Conservation (phyloP, 1,139 yeast genomes). For the Yamadazyma aaseri region DNA sequence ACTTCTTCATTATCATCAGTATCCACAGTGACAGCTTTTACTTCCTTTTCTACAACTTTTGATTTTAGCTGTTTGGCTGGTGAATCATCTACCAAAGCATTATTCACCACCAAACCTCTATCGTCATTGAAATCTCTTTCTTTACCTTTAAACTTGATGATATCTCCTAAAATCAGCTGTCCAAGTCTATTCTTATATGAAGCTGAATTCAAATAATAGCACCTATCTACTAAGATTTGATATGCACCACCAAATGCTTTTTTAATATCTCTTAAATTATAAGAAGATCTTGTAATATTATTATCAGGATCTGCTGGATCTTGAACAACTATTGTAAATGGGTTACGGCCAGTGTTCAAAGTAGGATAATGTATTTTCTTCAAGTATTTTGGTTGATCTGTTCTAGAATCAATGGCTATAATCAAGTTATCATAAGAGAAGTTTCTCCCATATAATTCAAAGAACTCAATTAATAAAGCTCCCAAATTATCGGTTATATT, state of each 20-base stretch:
- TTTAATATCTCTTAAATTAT: slow-evolving; percentile 75
- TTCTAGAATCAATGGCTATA: slow-evolving; percentile 54
- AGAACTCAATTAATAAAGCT: slow-evolving; percentile 83
- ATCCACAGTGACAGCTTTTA: slow-evolving; percentile 11
- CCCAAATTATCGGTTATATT: slow-evolving; percentile 78
- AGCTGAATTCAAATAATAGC: slow-evolving; percentile 58
- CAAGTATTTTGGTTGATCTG: slow-evolving; percentile 52
- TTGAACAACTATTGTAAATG: slow-evolving; percentile 75
- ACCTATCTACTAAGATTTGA: slow-evolving; percentile 71
- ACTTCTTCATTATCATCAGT: slow-evolving; percentile 29
- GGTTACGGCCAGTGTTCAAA: slow-evolving; percentile 52
- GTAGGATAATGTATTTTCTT: slow-evolving; percentile 55
- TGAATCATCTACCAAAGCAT: slow-evolving; percentile 44
- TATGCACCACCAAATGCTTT: slow-evolving; percentile 92
- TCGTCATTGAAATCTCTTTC: slow-evolving; percentile 81
- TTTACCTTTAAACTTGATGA: slow-evolving; percentile 72
- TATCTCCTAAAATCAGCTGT: slow-evolving; percentile 75
- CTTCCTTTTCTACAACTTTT: slow-evolving; percentile 5
- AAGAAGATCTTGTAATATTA: slow-evolving; percentile 85
- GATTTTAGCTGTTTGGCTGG: slow-evolving; percentile 19
- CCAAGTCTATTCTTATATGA: slow-evolving; percentile 69
- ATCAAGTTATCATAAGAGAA: slow-evolving; percentile 85
- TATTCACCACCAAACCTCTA: slow-evolving; percentile 59
- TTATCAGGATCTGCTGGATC: slow-evolving; percentile 86
- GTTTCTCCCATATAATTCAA: slow-evolving; percentile 91